Evolutionary conservation across 768 basidiomycete genomes (phyloP).

Genomic region (Suillus variegatus): DNA sequence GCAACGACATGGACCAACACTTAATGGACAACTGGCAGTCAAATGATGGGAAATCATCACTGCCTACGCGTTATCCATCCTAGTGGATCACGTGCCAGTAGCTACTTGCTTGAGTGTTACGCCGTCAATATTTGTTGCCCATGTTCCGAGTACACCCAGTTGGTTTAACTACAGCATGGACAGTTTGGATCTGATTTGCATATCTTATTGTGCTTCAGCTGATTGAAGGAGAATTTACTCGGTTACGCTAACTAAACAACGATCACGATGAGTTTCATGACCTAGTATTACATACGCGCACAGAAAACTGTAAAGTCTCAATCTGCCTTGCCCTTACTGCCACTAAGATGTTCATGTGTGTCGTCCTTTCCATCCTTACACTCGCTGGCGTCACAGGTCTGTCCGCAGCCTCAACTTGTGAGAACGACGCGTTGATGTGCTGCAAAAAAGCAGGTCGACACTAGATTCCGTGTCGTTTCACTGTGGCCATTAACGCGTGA

Average conservation of each 20-base stretch:
- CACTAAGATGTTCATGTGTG: not conserved
- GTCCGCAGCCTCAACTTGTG: not conserved
- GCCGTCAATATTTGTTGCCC: no score
- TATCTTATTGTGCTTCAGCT: not conserved
- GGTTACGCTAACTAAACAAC: not conserved
- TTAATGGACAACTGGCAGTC: not conserved
- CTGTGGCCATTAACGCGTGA: not conserved
- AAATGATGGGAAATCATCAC: constrained; percentile 7
- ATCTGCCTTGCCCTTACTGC: not conserved
- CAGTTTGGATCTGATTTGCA: not conserved
- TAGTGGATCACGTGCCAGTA: not conserved
- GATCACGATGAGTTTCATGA: not conserved
- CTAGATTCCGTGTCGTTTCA: not conserved
- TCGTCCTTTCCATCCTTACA: not conserved
- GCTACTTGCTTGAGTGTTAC: not conserved
- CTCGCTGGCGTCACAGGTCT: not conserved
- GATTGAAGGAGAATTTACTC: not conserved
- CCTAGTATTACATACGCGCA: not conserved
- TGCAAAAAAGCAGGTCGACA: not conserved
- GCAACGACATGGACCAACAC: constrained; percentile 30
- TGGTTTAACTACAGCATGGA: not conserved
- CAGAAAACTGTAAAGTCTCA: not conserved
- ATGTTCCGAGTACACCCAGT: not conserved
- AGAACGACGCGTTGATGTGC: not conserved
- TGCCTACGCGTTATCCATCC: not conserved